These are phyloP conservation scores for Malus sieversii DNA, from an alignment of 306 rosid species.

Conservation along the genomic window DNA sequence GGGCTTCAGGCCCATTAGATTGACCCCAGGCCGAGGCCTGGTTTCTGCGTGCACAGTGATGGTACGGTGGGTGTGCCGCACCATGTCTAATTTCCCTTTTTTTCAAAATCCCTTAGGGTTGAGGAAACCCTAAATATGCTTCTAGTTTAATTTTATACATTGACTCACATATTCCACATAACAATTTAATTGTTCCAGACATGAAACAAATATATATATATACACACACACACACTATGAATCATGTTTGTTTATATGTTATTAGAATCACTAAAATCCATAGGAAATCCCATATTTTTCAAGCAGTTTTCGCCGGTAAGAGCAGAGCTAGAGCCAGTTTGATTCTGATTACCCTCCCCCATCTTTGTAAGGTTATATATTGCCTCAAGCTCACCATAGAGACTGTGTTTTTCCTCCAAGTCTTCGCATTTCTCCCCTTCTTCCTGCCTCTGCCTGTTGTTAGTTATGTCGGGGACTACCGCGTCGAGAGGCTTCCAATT, in stretches of 20 bases:
- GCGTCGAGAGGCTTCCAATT: constrained; percentile 3
- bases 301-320: constrained; percentile 8
- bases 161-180: no score
- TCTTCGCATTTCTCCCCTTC: constrained; percentile 5
- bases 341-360: constrained; percentile 1
- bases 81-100: no score
- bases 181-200: no score
- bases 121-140: no score
- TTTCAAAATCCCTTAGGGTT: no score
- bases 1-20: no score
- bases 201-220: no score
- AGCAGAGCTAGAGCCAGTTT: constrained; percentile 21
- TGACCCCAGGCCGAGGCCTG: no score
- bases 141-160: no score
- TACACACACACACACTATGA: not conserved
- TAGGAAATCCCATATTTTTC: not conserved
- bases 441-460: constrained; percentile 5
- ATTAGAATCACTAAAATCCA: not conserved
- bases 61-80: no score
- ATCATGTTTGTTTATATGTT: constrained; percentile 11
- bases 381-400: constrained; percentile 18
- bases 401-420: constrained; percentile 5
- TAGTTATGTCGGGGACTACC: not conserved
- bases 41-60: no score
- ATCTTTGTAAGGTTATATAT: constrained; percentile 12